Percentiles rank a stretch among this genome's conserved stretches.
Conservation (phyloP, 1,284 basidiomycete genomes). For the Rhodotorula sp. region DNA sequence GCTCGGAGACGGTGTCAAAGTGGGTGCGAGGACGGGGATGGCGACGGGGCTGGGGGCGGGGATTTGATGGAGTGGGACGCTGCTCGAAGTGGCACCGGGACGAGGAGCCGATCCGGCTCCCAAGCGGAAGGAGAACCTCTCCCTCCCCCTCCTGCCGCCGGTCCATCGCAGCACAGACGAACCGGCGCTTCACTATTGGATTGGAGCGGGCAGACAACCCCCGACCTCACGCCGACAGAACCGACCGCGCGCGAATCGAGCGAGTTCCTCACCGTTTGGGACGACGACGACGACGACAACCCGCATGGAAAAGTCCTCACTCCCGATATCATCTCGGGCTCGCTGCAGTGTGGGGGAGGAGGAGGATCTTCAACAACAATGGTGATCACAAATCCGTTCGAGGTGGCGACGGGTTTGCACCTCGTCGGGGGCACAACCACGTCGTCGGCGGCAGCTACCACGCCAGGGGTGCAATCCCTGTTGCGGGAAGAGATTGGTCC, state of each 20-base stretch:
- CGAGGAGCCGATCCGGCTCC: not conserved
- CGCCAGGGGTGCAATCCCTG: no score
- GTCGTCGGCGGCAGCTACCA: no score
- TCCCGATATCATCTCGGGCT: not conserved
- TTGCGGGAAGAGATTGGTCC: no score
- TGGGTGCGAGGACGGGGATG: not conserved
- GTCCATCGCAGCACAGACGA: no score
- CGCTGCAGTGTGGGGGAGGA: no score
- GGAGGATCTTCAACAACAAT: no score
- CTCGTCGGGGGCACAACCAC: no score
- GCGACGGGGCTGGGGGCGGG: not conserved
- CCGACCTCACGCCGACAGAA: not conserved
- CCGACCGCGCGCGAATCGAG: not conserved
- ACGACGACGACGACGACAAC: not conserved
- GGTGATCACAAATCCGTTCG: no score
- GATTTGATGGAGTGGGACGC: not conserved
- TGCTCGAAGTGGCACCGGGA: not conserved
- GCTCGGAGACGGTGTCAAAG: not conserved
- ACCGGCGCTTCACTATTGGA: no score
- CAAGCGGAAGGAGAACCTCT: not conserved
- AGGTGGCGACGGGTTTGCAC: no score
- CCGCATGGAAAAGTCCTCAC: not conserved
- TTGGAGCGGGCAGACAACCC: no score
- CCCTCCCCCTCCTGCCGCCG: not conserved
- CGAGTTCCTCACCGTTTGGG: slow-evolving; percentile 1